Percentiles rank a stretch among this genome's conserved stretches.
Evolutionary conservation across 345 rosid species (phyloP).

Genomic region (Moringa oleifera): DNA sequence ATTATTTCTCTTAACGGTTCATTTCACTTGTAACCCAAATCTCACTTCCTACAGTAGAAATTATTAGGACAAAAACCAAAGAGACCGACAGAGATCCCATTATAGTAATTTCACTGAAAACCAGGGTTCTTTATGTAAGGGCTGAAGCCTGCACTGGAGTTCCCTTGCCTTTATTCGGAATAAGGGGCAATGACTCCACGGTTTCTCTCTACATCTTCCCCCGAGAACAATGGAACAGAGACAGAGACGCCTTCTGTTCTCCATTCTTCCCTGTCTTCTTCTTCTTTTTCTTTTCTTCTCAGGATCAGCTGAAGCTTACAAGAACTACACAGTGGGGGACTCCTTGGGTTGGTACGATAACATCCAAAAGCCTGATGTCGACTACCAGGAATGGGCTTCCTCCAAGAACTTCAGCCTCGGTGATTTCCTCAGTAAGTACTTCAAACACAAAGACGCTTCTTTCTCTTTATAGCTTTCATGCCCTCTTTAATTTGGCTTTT

Average conservation of each 20-base stretch:
- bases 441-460: background rate
- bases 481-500: background rate
- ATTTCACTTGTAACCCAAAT: too few species aligned
- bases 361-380: constrained; percentile 41
- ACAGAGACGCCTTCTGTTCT: background rate
- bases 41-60: too few species aligned
- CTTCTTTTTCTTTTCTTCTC: constrained; percentile 11
- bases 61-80: too few species aligned
- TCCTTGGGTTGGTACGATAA: constrained; percentile 67
- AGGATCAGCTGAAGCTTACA: constrained; percentile 52
- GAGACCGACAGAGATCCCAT: too few species aligned
- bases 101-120: too few species aligned
- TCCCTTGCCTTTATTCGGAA: too few species aligned
- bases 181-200: too few species aligned
- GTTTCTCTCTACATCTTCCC: background rate
- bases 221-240: constrained; percentile 21
- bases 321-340: constrained; percentile 87
- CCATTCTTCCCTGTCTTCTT: constrained; percentile 9
- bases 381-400: constrained; percentile 88
- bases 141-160: too few species aligned
- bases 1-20: too few species aligned
- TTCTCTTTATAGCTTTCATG: background rate
- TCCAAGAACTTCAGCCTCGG: constrained; percentile 71
- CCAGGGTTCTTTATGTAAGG: too few species aligned
- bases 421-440: constrained; percentile 81